phyloP scores from a whole-genome alignment of 2,329 filamentous ascomycete genomes.

The Penicillium sp. region DNA sequence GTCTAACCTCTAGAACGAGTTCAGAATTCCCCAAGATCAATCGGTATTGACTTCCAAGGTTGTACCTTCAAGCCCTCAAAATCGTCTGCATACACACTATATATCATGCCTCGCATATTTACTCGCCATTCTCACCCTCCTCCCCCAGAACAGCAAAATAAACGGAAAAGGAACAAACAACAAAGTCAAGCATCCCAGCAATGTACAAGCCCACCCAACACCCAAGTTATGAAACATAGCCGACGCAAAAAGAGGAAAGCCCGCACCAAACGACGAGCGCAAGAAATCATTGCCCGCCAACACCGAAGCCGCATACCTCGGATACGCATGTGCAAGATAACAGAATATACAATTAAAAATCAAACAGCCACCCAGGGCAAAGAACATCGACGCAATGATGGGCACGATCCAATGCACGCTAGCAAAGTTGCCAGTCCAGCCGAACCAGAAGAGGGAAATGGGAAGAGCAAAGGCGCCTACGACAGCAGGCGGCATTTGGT shows the following conservation, averaged over 20 bases:
- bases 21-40: too few species aligned
- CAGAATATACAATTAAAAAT: constrained; percentile 70
- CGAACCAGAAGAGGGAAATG: constrained; percentile 63
- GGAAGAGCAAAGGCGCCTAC: constrained; percentile 56
- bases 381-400: constrained; percentile 58
- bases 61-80: too few species aligned
- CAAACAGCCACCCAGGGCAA: constrained; percentile 64
- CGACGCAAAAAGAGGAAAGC: constrained; percentile 29
- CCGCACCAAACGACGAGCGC: constrained; percentile 52
- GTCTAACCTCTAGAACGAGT: neutral
- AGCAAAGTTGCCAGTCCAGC: constrained; percentile 56
- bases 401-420: constrained; percentile 61
- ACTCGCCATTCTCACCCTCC: constrained; percentile 18
- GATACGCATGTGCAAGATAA: constrained; percentile 68
- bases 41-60: too few species aligned
- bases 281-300: constrained; percentile 69
- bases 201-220: constrained; percentile 28
- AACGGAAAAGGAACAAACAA: constrained; percentile 40
- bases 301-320: constrained; percentile 63
- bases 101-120: constrained; percentile 22
- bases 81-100: neutral
- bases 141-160: constrained; percentile 20
- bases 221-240: constrained; percentile 34
- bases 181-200: constrained; percentile 27
- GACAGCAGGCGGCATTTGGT: constrained; percentile 58